Evolutionary conservation across 2,329 filamentous ascomycete genomes (phyloP), one percentile per base, ranked within the genome.

Genomic region (Blastomyces gilchristii): DNA sequence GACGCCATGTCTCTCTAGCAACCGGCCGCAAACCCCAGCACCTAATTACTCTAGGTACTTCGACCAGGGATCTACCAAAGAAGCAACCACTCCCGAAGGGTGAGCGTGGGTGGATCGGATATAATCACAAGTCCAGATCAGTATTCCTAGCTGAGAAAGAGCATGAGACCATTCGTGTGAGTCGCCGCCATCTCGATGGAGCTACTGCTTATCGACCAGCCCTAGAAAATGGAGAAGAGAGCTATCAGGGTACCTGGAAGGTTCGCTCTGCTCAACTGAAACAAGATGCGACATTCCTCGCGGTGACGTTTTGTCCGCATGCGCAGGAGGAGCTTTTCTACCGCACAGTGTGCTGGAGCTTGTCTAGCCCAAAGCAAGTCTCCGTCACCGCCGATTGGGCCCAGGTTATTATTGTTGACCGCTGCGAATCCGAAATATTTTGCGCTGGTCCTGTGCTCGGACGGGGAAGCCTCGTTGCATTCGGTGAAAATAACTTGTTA

Each of bases 41-140:
- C 1, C 22, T 61, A 7, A 53, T 61, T 22, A 61, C 59, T 31
- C 47, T 61, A 18, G 59, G 59, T 11, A 18, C 45, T 53, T 28
- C 7, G 9, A 41, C 22, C 18, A 53, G 3, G 18, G 59, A 61
- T 28, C 39, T 59, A 18, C 7, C 25, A 9, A 52, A 53, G 47
- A 61, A 39, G 37, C 47, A 61, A 49, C 59, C 59, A 37, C 59
- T 61, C 22, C 59, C 59, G 16, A 61, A 61, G 45, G 47, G 59
- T 45, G 59, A 61, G n/a, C 59, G 47, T 25, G 59, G 59, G 18
- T 61, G 59, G 59, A 61, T 61, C 28, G 59, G 59, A 16, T 61
- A 61, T 53, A 61, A 61, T 14, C 59, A 61, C 47, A 61, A 61
- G 14, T 61, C 59, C 43, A 61, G 59, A 25, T 61, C 59, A 12